Evolutionary conservation across 371 early-diverging fungal species (phyloP).

Genomic region (Actinomortierella wolfii): DNA sequence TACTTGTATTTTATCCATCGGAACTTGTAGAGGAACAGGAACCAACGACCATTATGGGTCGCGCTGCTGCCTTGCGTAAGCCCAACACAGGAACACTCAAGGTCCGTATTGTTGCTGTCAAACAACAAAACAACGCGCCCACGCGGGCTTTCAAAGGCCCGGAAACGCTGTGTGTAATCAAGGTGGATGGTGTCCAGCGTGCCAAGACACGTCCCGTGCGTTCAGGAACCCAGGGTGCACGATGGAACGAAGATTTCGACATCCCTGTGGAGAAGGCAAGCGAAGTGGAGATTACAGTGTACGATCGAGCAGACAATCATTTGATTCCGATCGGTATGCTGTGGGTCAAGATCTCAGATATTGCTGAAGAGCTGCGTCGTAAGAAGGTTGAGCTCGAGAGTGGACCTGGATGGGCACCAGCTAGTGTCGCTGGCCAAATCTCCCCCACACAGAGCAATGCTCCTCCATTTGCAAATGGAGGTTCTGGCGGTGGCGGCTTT

Average conservation of each 20-base stretch:
- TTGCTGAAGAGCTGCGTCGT: slow-evolving; percentile 76
- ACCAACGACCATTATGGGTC: slow-evolving; percentile 9
- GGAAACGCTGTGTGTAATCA: slow-evolving; percentile 76
- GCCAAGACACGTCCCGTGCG: slow-evolving; percentile 74
- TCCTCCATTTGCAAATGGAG: slow-evolving; percentile 14
- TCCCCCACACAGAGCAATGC: slow-evolving; percentile 6
- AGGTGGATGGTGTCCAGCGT: slow-evolving; percentile 80
- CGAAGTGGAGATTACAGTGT: slow-evolving; percentile 89
- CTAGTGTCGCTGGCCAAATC: slow-evolving; percentile 35
- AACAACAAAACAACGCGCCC: slow-evolving; percentile 70
- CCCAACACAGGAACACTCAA: slow-evolving; percentile 77
- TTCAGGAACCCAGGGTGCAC: slow-evolving; percentile 52
- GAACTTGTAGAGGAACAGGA: slow-evolving; percentile 20
- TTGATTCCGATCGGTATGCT: slow-evolving; percentile 75
- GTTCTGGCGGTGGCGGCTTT: slow-evolving; percentile 7
- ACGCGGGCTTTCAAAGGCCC: slow-evolving; percentile 59
- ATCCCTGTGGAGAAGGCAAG: slow-evolving; percentile 85
- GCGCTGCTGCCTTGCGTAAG: slow-evolving; percentile 66
- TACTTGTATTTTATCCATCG: background rate
- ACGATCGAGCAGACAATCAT: slow-evolving; percentile 69
- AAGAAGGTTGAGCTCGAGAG: slow-evolving; percentile 55
- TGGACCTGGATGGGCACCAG: slow-evolving; percentile 50
- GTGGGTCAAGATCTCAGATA: slow-evolving; percentile 83
- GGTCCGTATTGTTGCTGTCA: slow-evolving; percentile 67
- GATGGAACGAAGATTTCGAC: slow-evolving; percentile 86